phyloP scores from a whole-genome alignment of 495 filamentous ascomycete genomes.

The Terfezia claveryi region DNA sequence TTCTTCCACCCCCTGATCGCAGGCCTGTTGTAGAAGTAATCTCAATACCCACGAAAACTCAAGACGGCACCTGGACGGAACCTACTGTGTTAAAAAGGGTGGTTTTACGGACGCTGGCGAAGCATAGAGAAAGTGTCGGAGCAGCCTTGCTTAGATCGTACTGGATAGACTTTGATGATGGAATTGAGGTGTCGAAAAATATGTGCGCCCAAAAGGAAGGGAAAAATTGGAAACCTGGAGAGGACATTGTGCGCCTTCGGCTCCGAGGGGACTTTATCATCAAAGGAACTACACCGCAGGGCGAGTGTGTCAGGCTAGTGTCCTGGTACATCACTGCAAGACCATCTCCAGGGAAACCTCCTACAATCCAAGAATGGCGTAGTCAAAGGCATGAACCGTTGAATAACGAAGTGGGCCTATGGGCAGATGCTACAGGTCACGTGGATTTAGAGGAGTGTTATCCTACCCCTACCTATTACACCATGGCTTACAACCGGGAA shows the following conservation, averaged over 20 bases:
- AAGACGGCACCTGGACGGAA: constrained; percentile 9
- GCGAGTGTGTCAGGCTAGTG: constrained; percentile 8
- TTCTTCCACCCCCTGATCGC: constrained; percentile 14
- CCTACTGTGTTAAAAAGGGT: constrained; percentile 15
- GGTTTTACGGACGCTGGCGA: constrained; percentile 12
- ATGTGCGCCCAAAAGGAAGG: constrained; percentile 2
- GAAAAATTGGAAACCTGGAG: constrained; percentile 5
- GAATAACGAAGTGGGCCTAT: constrained; percentile 5
- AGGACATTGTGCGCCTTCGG: constrained; percentile 12
- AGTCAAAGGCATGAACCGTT: neutral
- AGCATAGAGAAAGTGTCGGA: constrained; percentile 5
- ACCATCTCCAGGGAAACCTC: constrained; percentile 11
- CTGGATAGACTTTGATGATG: constrained; percentile 13
- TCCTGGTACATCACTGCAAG: constrained; percentile 14
- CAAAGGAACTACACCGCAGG: constrained; percentile 4
- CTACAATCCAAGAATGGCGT: constrained; percentile 12
- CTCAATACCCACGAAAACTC: constrained; percentile 6
- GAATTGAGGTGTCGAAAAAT: constrained; percentile 6
- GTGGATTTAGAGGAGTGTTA: constrained; percentile 11
- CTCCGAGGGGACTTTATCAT: constrained; percentile 13
- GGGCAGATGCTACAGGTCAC: constrained; percentile 6
- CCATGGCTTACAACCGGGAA: neutral
- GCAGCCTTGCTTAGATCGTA: constrained; percentile 10
- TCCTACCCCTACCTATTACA: constrained; percentile 13
- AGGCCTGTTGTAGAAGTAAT: constrained; percentile 16